Evolutionary conservation across 148 eudicot species (phyloP).

Genomic region (Cornus suecica): DNA sequence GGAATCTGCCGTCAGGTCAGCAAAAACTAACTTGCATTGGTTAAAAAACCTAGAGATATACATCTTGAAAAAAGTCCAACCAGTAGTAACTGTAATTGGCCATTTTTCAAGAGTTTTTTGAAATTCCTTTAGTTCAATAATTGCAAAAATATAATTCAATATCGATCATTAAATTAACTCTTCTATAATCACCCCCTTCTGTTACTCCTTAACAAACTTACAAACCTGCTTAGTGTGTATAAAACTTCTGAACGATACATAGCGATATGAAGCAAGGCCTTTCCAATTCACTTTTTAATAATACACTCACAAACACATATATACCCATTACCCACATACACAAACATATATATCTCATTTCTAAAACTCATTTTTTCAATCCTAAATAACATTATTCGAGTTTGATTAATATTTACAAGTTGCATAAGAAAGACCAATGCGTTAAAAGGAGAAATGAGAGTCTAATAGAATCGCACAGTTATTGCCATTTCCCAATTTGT

Average conservation of each 20-base stretch:
- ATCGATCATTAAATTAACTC: background rate
- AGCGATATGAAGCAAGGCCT: background rate
- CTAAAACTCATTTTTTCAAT: too few species aligned
- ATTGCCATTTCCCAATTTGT: background rate
- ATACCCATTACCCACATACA: too few species aligned
- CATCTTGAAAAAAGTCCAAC: background rate
- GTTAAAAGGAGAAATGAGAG: background rate
- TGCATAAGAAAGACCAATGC: background rate
- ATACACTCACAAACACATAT: too few species aligned
- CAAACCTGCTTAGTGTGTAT: background rate
- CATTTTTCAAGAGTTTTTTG: too few species aligned
- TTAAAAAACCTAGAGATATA: background rate
- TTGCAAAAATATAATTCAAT: background rate
- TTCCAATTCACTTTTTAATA: background rate
- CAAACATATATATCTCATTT: background rate
- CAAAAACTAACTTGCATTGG: background rate
- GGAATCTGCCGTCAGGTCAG: background rate
- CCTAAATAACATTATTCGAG: too few species aligned
- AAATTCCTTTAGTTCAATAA: background rate
- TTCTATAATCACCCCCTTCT: background rate
- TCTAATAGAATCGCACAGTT: background rate
- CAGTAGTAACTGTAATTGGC: background rate
- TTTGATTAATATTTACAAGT: too few species aligned
- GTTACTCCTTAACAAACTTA: background rate
- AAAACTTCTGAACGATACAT: background rate